Evolutionary conservation across 2,329 filamentous ascomycete species (phyloP), one percentile per base, ranked within the genome.

Genomic region (Cercospora canescens): DNA sequence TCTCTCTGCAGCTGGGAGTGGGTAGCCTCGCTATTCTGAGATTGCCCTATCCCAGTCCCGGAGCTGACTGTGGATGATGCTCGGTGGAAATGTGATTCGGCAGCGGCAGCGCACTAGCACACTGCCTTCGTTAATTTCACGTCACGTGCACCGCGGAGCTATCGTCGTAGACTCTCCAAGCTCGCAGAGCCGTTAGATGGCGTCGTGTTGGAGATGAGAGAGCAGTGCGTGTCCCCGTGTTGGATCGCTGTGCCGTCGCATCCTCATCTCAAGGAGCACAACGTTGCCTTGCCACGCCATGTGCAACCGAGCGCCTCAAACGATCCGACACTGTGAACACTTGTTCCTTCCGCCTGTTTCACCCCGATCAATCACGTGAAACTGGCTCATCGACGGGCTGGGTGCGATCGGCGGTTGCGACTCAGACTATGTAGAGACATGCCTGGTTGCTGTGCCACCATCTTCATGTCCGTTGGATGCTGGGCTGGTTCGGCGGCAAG

Each of bases 381-480:
- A 52, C 37, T 8, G 41, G 59, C 16, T 26, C 45, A 52, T 52
- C 45, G 45, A 12, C 37, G 37, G 59, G 18, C 59, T 26, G 18
- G 24, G 18, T 50, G 39, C 61, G 57, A 63, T 64, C 65, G 57
- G 61, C 57, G 39, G 61, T 26, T 35, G 48, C 61, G 62, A 54
- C 39, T 65, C 59, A 57, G 62, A 48, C 56, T n/a, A 21, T 24
- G 32, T 41, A 55, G 60, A 65, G 56, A 56, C 57, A 57, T 67
- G 60, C 60, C 55, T 67, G 28, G 52, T 56, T 67, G 62, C 67
- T 69, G 67, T 67, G 67, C 67, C 67, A 65, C 67, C 57, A 41
- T 28, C 59, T 62, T 56, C 57, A 55, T 54, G 61, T 59, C 55
- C 57, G 57, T 45, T 57, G 21, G 41, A 60, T 59, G 56, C 48